Percentiles rank a stretch among this genome's conserved stretches.
These are phyloP conservation scores for Saccharomycopsis selenospora DNA, from an alignment of 805 yeast species.

Conservation along the genomic window DNA sequence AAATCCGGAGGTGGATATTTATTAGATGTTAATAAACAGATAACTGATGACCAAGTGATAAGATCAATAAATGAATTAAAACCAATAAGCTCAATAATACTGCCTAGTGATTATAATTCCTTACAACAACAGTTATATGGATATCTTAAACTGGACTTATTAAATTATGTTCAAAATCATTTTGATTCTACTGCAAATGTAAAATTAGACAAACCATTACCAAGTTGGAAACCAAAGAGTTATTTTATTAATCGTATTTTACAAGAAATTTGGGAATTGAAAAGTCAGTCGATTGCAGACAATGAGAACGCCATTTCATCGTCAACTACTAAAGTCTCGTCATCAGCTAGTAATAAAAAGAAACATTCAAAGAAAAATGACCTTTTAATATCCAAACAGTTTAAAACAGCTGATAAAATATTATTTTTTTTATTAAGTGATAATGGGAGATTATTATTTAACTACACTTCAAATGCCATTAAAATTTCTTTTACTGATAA, in stretches of 20 bases:
- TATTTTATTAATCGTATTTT: constrained; percentile 11
- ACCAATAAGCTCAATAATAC: constrained; percentile 3
- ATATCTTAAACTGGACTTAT: constrained; percentile 6
- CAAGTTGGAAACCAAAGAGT: constrained; percentile 1
- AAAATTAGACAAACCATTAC: neutral
- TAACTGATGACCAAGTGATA: constrained; percentile 6
- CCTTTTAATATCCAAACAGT: constrained; percentile 6
- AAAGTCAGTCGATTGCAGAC: neutral
- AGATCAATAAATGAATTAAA: constrained; percentile 14
- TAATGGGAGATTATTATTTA: constrained; percentile 8
- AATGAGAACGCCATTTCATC: neutral
- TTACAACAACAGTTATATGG: constrained; percentile 1
- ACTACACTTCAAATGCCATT: constrained; percentile 9
- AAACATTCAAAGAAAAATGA: neutral
- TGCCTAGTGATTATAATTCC: neutral
- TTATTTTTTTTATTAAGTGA: constrained; percentile 12
- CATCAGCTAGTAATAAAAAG: neutral
- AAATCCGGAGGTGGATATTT: constrained; percentile 1
- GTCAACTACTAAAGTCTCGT: neutral
- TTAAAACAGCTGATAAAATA: constrained; percentile 8
- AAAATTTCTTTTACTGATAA: constrained; percentile 3
- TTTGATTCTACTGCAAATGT: neutral
- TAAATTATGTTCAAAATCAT: constrained; percentile 5
- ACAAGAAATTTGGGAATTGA: constrained; percentile 12
- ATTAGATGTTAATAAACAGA: constrained; percentile 1